Evolutionary conservation across 768 basidiomycete species (phyloP).

Genomic region (Hortiboletus campestris): DNA sequence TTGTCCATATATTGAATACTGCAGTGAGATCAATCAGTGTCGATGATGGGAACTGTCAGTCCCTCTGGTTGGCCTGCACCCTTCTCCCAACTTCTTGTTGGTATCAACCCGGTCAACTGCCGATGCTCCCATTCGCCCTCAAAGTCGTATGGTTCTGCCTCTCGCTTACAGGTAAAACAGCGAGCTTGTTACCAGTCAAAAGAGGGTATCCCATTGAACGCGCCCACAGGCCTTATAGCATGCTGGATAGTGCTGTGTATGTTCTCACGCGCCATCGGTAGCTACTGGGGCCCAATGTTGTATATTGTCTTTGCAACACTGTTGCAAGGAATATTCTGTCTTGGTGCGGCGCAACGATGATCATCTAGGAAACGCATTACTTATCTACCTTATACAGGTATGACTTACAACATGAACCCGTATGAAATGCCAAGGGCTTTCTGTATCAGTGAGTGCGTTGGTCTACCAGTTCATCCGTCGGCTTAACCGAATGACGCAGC

Average conservation of each 20-base stretch:
- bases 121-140: slow-evolving; percentile 56
- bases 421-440: slow-evolving; percentile 55
- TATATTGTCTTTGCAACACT: slow-evolving; percentile 52
- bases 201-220: not conserved
- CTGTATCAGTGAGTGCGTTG: slow-evolving; percentile 46
- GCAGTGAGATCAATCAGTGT: not conserved
- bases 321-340: slow-evolving; percentile 55
- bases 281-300: slow-evolving; percentile 47
- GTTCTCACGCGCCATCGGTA: slow-evolving; percentile 43
- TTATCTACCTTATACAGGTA: slow-evolving; percentile 38
- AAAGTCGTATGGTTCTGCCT: slow-evolving; percentile 59
- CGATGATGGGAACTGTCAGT: not conserved
- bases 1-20: not conserved
- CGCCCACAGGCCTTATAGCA: slow-evolving; percentile 43
- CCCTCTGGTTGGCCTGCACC: not conserved
- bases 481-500: slow-evolving; percentile 14
- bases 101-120: not conserved
- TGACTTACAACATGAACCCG: slow-evolving; percentile 65
- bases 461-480: not conserved
- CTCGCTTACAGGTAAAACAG: slow-evolving; percentile 47
- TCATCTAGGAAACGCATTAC: not conserved
- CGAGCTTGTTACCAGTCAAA: not conserved
- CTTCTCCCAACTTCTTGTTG: not conserved
- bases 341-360: slow-evolving; percentile 43
- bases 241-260: slow-evolving; percentile 49